These are phyloP conservation scores for Stentor coeruleus DNA, from an alignment of 73 alveolate species.

Conservation along the genomic window DNA sequence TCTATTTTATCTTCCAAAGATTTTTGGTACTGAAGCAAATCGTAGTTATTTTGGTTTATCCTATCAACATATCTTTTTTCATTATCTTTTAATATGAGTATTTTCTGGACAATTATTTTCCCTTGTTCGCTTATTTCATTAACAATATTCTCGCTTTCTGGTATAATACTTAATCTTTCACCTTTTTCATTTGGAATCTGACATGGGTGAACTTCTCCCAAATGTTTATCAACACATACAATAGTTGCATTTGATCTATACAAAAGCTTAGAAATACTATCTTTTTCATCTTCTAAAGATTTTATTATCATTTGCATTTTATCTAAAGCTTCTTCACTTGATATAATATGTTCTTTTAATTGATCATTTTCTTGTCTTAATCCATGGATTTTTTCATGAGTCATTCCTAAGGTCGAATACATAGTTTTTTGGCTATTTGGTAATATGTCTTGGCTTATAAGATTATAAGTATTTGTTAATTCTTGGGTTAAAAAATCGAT, in stretches of 20 bases:
- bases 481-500: neutral
- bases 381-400: slow-evolving; percentile 18
- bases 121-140: neutral
- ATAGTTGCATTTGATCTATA: neutral
- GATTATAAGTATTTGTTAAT: neutral
- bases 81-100: neutral
- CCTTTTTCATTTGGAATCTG: too few relatives aligned
- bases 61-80: neutral
- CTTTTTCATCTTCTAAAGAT: neutral
- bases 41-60: neutral
- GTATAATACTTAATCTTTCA: too few relatives aligned
- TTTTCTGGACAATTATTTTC: neutral
- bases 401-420: neutral
- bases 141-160: too few relatives aligned
- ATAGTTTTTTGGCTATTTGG: neutral
- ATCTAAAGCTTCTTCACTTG: neutral
- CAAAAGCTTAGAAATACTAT: neutral
- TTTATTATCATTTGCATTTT: neutral
- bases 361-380: neutral
- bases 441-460: neutral
- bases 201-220: neutral
- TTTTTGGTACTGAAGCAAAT: neutral
- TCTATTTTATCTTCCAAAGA: neutral
- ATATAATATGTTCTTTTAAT: neutral
- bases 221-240: neutral